phyloP scores from a whole-genome alignment of 805 yeast genomes.

The Lachancea quebecensis region DNA sequence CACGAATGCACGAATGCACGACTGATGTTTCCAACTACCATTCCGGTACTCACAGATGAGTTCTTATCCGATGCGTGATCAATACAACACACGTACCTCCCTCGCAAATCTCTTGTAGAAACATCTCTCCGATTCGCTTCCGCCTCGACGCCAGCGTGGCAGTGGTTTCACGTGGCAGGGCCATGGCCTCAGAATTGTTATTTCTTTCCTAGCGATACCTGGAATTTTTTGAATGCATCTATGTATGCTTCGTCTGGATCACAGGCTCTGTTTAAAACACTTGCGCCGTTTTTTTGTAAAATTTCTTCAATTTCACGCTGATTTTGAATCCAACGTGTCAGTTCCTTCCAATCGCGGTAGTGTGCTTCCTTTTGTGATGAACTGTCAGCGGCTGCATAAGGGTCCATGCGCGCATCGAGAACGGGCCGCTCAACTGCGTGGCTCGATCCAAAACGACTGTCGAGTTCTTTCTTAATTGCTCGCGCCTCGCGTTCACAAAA shows the following conservation, averaged over 20 bases:
- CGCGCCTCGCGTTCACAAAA: slow-evolving; percentile 35
- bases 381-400: slow-evolving; percentile 42
- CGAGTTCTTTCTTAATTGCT: slow-evolving; percentile 28
- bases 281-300: slow-evolving; percentile 32
- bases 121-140: no score
- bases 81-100: no score
- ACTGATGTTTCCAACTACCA: no score
- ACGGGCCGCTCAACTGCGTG: slow-evolving; percentile 15
- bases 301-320: slow-evolving; percentile 38
- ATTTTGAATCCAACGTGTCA: slow-evolving; percentile 35
- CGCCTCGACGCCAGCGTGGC: background rate
- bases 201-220: background rate
- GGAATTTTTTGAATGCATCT: slow-evolving; percentile 15
- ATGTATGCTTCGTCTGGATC: slow-evolving; percentile 25
- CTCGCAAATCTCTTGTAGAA: no score
- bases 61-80: no score
- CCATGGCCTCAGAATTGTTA: background rate
- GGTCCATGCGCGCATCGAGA: slow-evolving; percentile 38
- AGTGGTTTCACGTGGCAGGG: background rate
- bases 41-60: no score
- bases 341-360: slow-evolving; percentile 23
- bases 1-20: no score
- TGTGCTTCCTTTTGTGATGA: slow-evolving; percentile 27
- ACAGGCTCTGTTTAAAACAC: slow-evolving; percentile 34
- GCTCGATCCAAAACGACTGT: slow-evolving; percentile 17